Conservation (phyloP, 2,329 filamentous ascomycete species). For the Aspergillus piperis region DNA sequence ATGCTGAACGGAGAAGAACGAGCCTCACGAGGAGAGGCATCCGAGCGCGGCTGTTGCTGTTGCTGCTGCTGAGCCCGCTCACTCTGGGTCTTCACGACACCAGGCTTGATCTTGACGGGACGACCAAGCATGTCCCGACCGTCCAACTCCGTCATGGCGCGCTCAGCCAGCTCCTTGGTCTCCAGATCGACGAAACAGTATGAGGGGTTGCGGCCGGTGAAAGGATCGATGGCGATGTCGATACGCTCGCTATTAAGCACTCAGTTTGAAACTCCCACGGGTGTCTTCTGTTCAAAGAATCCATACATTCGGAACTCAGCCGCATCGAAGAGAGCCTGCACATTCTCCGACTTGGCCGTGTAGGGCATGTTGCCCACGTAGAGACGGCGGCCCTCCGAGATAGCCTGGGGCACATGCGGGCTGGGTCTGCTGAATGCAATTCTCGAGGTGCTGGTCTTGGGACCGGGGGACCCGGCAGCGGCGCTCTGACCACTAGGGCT, state of each 20-base stretch:
- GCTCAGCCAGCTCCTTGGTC: conserved; percentile 57
- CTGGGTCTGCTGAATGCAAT: conserved; percentile 34
- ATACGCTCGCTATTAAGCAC: conserved; percentile 54
- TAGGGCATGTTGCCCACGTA: conserved; percentile 60
- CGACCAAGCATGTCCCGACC: conserved; percentile 59
- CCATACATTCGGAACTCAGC: conserved; percentile 40
- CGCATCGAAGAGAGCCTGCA: conserved; percentile 50
- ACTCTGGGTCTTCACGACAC: conserved; percentile 55
- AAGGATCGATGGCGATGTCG: conserved; percentile 68
- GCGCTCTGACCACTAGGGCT: conserved; percentile 33
- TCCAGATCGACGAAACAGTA: conserved; percentile 74
- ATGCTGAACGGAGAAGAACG: conserved; percentile 31
- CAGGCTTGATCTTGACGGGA: conserved; percentile 64
- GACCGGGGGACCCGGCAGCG: conserved; percentile 30
- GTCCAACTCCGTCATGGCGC: conserved; percentile 59
- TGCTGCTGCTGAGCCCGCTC: conserved; percentile 31
- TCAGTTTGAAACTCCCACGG: conserved; percentile 20
- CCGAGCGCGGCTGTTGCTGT: conserved; percentile 15
- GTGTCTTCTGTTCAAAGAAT: conserved; percentile 1
- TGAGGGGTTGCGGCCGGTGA: conserved; percentile 68
- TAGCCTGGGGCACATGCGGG: conserved; percentile 38
- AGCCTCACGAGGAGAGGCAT: conserved; percentile 24
- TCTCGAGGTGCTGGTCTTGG: conserved; percentile 32
- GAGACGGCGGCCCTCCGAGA: conserved; percentile 47
- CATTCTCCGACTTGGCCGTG: conserved; percentile 54